Conservation (phyloP, 2,329 filamentous ascomycete species). For the Chaetomiaceae sp. region DNA sequence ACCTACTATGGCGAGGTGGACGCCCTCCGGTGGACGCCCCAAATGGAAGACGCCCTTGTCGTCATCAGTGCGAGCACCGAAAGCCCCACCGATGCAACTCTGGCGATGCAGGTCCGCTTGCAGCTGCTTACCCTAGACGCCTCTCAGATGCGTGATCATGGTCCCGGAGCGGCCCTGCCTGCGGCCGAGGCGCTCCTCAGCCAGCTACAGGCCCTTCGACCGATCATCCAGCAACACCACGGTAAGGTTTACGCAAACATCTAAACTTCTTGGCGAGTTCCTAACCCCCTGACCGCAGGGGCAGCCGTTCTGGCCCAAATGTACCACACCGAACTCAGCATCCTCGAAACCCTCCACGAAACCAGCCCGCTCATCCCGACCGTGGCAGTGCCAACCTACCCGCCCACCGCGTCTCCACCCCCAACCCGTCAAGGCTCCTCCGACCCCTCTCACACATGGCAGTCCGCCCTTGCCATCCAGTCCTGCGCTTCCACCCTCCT, state of each 20-base stretch:
- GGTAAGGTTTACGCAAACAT: constrained; percentile 30
- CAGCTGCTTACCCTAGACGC: constrained; percentile 34
- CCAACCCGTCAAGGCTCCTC: too few relatives aligned
- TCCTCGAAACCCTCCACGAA: constrained; percentile 25
- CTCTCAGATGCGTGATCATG: constrained; percentile 28
- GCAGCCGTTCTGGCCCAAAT: too few relatives aligned
- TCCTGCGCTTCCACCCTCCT: constrained; percentile 34
- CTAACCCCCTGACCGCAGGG: too few relatives aligned
- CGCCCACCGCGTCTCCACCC: neutral
- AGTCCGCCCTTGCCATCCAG: constrained; percentile 33
- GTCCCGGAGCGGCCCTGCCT: constrained; percentile 12
- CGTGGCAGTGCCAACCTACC: neutral
- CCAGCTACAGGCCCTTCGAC: constrained; percentile 23
- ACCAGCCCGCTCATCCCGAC: constrained; percentile 13
- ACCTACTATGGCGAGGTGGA: neutral
- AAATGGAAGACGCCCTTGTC: neutral
- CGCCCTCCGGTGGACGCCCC: neutral
- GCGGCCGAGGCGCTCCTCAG: constrained; percentile 22
- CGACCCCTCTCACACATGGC: constrained; percentile 30
- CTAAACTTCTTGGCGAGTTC: constrained; percentile 14
- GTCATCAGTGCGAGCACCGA: neutral
- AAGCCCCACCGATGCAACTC: constrained; percentile 29
- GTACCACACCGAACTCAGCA: constrained; percentile 13
- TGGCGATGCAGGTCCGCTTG: constrained; percentile 36
- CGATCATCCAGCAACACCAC: constrained; percentile 27